Percentiles rank a stretch among this genome's conserved stretches.
These are phyloP conservation scores for Ceratobasidium sp. DNA, from an alignment of 1,284 basidiomycete species.

Conservation along the genomic window DNA sequence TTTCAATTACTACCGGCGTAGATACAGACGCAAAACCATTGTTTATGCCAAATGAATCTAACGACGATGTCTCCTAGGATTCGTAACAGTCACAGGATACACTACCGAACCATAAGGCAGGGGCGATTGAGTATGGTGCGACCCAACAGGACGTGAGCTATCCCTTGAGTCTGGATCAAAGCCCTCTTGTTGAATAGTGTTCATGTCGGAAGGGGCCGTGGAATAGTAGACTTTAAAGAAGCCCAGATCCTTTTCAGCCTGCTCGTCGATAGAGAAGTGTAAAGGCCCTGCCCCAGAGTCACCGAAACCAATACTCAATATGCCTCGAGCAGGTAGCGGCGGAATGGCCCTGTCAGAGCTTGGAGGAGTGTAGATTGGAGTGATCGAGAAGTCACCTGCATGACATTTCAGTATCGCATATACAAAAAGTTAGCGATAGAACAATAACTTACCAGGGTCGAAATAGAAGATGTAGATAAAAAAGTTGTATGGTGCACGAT, in stretches of 20 bases:
- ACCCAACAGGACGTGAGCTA: neutral
- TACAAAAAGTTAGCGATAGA: neutral
- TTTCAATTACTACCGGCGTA: no score
- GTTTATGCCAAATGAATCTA: no score
- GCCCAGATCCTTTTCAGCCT: neutral
- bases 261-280: neutral
- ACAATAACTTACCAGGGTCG: slow-evolving; percentile 27
- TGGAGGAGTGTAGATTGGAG: slow-evolving; percentile 19
- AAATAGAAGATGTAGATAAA: slow-evolving; percentile 39
- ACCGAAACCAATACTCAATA: slow-evolving; percentile 20
- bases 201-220: slow-evolving; percentile 16
- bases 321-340: neutral
- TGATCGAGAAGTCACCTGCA: slow-evolving; percentile 28
- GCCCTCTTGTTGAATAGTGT: slow-evolving; percentile 27
- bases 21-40: no score
- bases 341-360: neutral
- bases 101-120: slow-evolving; percentile 11
- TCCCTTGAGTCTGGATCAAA: neutral
- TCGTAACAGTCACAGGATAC: slow-evolving; percentile 25
- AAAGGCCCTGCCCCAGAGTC: slow-evolving; percentile 12
- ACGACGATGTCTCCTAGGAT: neutral
- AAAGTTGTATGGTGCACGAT: neutral
- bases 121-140: neutral
- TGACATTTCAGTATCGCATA: neutral
- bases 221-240: slow-evolving; percentile 37